Percentiles rank a stretch among this genome's conserved stretches.
phyloP scores from a whole-genome alignment of 208 protist species.

The Trypanosoma caninum region DNA sequence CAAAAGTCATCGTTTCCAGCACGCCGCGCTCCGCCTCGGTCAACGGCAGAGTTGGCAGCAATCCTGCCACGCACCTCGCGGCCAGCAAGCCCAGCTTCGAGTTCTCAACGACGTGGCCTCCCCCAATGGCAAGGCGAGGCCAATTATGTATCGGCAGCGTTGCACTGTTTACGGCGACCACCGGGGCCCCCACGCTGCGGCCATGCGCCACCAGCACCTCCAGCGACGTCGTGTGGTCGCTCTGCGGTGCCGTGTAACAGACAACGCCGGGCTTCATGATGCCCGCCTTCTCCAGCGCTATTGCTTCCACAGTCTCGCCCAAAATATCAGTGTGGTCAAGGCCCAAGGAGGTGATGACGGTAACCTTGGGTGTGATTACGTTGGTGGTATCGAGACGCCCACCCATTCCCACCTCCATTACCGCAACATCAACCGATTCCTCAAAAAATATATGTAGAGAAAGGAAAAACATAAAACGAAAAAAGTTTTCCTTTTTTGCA shows the following conservation, averaged over 20 bases:
- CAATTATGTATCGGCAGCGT: conserved; percentile 66
- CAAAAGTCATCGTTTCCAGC: conserved; percentile 58
- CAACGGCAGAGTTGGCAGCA: conserved; percentile 52
- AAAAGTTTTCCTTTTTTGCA: conserved; percentile 55
- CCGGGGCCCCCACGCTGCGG: conserved; percentile 30
- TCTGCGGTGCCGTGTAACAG: conserved; percentile 71
- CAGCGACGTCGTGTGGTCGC: conserved; percentile 59
- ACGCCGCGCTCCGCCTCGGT: conserved; percentile 54
- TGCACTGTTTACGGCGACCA: conserved; percentile 56
- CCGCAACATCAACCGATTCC: conserved; percentile 84
- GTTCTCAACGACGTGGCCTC: conserved; percentile 70
- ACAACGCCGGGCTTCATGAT: conserved; percentile 88
- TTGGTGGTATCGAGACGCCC: conserved; percentile 93
- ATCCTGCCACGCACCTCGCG: conserved; percentile 55
- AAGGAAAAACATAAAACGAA: conserved; percentile 87
- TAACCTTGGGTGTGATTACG: conserved; percentile 78
- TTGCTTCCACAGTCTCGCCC: conserved; percentile 91
- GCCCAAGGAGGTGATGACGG: conserved; percentile 89
- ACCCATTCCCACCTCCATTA: conserved; percentile 95
- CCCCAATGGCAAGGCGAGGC: conserved; percentile 74
- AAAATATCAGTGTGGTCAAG: conserved; percentile 93
- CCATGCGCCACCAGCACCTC: conserved; percentile 53
- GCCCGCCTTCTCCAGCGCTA: conserved; percentile 92
- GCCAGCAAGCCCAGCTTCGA: conserved; percentile 80
- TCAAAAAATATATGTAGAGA: conserved; percentile 70